Evolutionary conservation across 495 filamentous ascomycete genomes (phyloP), one percentile per base, ranked within the genome.

Genomic region (Elasticomyces elasticus): DNA sequence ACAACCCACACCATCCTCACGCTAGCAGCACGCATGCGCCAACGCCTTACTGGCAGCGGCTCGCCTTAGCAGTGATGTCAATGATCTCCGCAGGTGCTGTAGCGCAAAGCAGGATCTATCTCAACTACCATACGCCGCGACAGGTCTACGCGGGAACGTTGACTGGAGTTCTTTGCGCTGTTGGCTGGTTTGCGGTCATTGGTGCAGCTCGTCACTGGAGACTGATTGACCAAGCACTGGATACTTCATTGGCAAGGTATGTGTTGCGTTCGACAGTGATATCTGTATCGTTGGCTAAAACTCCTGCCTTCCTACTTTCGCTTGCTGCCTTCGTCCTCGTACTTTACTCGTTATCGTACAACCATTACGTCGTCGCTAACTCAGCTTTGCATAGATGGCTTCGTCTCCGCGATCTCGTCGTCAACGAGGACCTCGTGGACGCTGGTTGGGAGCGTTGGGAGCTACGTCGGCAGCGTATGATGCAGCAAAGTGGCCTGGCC

Each of bases 371-470:
- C 15, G 5, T 25, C 24, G 25, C 15, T 49, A 9, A 26, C 19
- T n/a, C 5, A 23, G 2, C 25, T 49, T 6, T 49, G 13, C 35
- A 9, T 25, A 49, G 45, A 40, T 73, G 82, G 62, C 68, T 87
- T 26, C 71, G 90, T 54, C 64, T 92, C 23, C 74, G 92, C 49
- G 92, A 98, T 71, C 70, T 97, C 58, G 81, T 95, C 25, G 77
- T 95, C 22, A 82, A 84, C 72, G 90, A 96, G 70, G 94, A 97
- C 69, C 66, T 95, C 59, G 83, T 82, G 19, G 88, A 95, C 69
- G 82, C 89, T 40, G 92, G 92, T 23, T 97, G 92, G 92, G 86
- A 85, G 69, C 82, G 84, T 66, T 97, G 89, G 90, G 82, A 89
- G 70, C 13, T 26, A 13, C 27, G 55, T 19, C 45, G 45, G 1